These are phyloP conservation scores for Cryphonectria japonica DNA, from an alignment of 2,329 filamentous ascomycete species.

Conservation along the genomic window DNA sequence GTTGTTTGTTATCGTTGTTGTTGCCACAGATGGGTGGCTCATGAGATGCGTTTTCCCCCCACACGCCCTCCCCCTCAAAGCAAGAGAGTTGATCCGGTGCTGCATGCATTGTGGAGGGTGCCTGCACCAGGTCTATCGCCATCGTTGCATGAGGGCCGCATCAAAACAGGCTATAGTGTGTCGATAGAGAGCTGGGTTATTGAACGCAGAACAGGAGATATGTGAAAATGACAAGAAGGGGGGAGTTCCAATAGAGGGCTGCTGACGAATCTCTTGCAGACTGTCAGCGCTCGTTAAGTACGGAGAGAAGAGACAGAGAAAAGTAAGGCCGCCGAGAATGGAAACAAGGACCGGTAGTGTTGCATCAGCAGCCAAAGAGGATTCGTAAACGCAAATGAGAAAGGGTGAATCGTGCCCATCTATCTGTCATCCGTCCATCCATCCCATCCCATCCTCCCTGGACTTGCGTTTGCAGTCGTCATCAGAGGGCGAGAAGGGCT, in stretches of 20 bases:
- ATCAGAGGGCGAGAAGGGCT: background rate
- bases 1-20: background rate
- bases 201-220: background rate
- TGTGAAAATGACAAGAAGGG: background rate
- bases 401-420: constrained; percentile 1
- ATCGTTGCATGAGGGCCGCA: background rate
- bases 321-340: background rate
- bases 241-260: background rate
- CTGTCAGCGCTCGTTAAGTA: background rate
- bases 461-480: background rate
- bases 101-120: background rate
- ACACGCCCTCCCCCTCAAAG: background rate
- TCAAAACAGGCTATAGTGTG: background rate
- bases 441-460: constrained; percentile 2
- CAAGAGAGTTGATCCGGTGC: background rate
- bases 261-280: constrained; percentile 5
- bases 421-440: background rate
- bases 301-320: background rate
- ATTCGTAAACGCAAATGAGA: constrained; percentile 16
- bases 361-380: constrained; percentile 6
- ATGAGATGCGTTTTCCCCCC: no score
- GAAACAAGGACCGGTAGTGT: background rate
- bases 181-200: constrained; percentile 3
- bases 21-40: background rate
- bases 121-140: background rate